These are phyloP conservation scores for Alternaria panax DNA, from an alignment of 2,329 filamentous ascomycete genomes.

Conservation along the genomic window DNA sequence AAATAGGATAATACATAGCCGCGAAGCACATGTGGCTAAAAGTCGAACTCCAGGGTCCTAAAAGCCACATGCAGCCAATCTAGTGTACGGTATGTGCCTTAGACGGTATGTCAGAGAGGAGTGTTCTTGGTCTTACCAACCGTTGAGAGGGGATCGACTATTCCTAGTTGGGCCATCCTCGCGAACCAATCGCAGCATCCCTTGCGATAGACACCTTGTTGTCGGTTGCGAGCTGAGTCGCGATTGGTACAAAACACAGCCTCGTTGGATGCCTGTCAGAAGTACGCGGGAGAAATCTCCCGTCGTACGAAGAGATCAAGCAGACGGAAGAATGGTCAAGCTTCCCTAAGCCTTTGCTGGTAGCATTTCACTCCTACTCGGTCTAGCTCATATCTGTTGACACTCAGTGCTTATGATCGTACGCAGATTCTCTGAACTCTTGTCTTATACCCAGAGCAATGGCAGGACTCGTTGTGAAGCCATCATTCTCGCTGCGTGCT, in stretches of 20 bases:
- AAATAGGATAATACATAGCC: not conserved
- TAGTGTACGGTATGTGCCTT: not conserved
- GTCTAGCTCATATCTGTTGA: not conserved
- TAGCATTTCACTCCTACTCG: not conserved
- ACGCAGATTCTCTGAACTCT: not conserved
- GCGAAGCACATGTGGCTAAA: constrained; percentile 9
- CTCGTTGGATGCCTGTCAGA: not conserved
- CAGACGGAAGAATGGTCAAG: not conserved
- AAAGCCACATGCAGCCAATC: not conserved
- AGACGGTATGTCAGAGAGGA: not conserved
- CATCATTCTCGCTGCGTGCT: not conserved
- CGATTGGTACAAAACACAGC: constrained; percentile 9
- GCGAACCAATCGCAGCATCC: constrained; percentile 29
- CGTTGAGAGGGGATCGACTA: constrained; percentile 1
- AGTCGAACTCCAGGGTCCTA: not conserved
- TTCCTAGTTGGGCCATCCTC: constrained; percentile 20
- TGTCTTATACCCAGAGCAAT: accelerated
- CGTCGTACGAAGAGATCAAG: not conserved
- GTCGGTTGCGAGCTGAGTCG: not conserved
- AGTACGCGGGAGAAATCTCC: not conserved
- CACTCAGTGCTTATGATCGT: not conserved
- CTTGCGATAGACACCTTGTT: not conserved
- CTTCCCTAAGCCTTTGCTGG: not conserved
- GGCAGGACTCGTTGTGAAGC: not conserved
- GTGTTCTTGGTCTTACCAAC: not conserved